Evolutionary conservation across 2,329 filamentous ascomycete genomes (phyloP).

Genomic region (Thelonectria rubi): DNA sequence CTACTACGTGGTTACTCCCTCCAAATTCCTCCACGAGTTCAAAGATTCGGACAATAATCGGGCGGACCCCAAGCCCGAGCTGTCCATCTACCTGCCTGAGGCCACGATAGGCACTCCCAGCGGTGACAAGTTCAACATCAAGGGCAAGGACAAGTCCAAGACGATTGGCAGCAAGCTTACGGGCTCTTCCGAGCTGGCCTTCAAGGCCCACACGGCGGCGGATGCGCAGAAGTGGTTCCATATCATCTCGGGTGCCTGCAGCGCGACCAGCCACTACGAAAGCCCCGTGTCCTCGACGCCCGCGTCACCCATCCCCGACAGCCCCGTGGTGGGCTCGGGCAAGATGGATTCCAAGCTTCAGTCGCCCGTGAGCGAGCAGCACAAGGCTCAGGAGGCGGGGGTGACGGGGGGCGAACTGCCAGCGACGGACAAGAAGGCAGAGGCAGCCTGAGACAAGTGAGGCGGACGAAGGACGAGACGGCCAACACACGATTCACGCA

Average conservation of each 20-base stretch:
- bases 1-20: conserved; percentile 91
- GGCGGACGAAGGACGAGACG: conserved; percentile 27
- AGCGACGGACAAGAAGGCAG: conserved; percentile 36
- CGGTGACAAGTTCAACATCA: conserved; percentile 90
- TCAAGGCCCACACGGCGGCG: conserved; percentile 84
- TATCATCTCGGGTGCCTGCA: conserved; percentile 71
- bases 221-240: conserved; percentile 89
- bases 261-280: conserved; percentile 53
- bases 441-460: conserved; percentile 35
- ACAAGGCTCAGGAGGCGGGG: conserved; percentile 59
- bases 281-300: conserved; percentile 43
- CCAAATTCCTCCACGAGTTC: conserved; percentile 94
- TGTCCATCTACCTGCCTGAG: conserved; percentile 92
- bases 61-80: conserved; percentile 81
- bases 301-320: conserved; percentile 40
- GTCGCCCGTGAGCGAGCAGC: conserved; percentile 42
- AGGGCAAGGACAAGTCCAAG: conserved; percentile 90
- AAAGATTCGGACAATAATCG: conserved; percentile 83
- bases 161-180: conserved; percentile 83
- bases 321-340: conserved; percentile 9
- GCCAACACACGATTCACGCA: conserved; percentile 22
- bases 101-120: conserved; percentile 77
- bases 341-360: conserved; percentile 33
- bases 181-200: conserved; percentile 80
- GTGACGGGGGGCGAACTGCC: conserved; percentile 48